A percentile compares a stretch with the other conserved stretches of the same genome.
phyloP scores from a whole-genome alignment of 139 green algal species.

The Ettlia oleoabundans region DNA sequence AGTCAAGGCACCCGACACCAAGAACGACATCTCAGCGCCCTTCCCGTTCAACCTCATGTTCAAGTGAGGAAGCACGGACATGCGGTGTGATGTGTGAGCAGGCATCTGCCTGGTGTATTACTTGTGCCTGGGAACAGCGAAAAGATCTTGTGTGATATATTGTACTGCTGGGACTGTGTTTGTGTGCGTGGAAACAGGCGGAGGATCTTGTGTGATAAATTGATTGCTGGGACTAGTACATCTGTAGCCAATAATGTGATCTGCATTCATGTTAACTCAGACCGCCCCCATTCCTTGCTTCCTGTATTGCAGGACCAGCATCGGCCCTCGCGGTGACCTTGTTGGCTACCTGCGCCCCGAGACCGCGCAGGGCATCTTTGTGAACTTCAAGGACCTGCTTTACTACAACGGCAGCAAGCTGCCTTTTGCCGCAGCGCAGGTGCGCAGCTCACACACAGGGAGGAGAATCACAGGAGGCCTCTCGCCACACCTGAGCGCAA shows the following conservation, averaged over 20 bases:
- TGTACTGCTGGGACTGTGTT: too few relatives aligned
- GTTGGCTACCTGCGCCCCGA: slow-evolving; percentile 91
- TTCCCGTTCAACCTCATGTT: slow-evolving; percentile 99
- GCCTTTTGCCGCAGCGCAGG: slow-evolving; percentile 96
- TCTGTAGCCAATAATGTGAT: neutral
- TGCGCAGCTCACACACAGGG: neutral
- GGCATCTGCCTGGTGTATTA: too few relatives aligned
- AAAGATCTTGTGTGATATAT: too few relatives aligned
- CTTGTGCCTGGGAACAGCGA: too few relatives aligned
- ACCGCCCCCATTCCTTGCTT: neutral
- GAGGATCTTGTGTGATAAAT: too few relatives aligned
- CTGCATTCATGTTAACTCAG: neutral
- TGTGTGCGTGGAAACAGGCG: too few relatives aligned
- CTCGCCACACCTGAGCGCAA: neutral
- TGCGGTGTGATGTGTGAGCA: neutral
- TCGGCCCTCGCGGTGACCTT: slow-evolving; percentile 85
- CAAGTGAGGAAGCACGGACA: slow-evolving; percentile 41
- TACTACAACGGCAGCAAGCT: slow-evolving; percentile 99
- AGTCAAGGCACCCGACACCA: slow-evolving; percentile 92
- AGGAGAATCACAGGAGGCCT: neutral
- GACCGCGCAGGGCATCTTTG: slow-evolving; percentile 93
- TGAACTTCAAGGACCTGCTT: slow-evolving; percentile 95
- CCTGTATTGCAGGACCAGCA: slow-evolving; percentile 62
- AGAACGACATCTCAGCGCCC: slow-evolving; percentile 89
- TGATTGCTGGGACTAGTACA: neutral